phyloP scores from a whole-genome alignment of 2,329 filamentous ascomycete genomes.

The Trichoderma harzianum region DNA sequence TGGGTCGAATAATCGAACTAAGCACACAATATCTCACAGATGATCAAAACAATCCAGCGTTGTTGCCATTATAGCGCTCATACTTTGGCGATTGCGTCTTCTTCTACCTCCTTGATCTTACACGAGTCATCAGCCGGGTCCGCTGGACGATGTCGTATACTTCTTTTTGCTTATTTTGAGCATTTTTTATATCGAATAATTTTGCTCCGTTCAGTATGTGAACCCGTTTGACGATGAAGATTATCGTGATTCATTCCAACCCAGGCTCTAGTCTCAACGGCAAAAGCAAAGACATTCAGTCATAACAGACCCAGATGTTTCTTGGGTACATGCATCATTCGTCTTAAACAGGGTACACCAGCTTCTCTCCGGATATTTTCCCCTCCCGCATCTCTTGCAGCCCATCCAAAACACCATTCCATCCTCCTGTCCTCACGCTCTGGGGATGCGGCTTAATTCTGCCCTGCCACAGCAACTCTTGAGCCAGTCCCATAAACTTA shows the following conservation, averaged over 20 bases:
- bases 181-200: background rate
- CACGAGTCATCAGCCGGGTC: background rate
- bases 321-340: background rate
- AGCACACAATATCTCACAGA: background rate
- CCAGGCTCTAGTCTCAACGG: background rate
- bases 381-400: slow-evolving; percentile 32
- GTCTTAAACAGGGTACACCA: slow-evolving; percentile 36
- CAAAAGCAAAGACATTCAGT: background rate
- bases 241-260: background rate
- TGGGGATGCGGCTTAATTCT: slow-evolving; percentile 36
- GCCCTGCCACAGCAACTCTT: slow-evolving; percentile 34
- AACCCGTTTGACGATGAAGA: background rate
- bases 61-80: background rate
- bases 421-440: slow-evolving; percentile 26
- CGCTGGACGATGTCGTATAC: background rate
- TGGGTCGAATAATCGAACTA: background rate
- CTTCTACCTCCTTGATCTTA: background rate
- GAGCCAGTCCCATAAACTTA: slow-evolving; percentile 36
- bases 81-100: background rate
- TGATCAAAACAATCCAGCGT: background rate
- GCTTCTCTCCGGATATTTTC: slow-evolving; percentile 41
- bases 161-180: background rate
- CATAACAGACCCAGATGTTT: background rate
- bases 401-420: slow-evolving; percentile 29
- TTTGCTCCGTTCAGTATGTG: background rate